Evolutionary conservation across 2,329 filamentous ascomycete genomes (phyloP).

Genomic region (Xylaria sp.): DNA sequence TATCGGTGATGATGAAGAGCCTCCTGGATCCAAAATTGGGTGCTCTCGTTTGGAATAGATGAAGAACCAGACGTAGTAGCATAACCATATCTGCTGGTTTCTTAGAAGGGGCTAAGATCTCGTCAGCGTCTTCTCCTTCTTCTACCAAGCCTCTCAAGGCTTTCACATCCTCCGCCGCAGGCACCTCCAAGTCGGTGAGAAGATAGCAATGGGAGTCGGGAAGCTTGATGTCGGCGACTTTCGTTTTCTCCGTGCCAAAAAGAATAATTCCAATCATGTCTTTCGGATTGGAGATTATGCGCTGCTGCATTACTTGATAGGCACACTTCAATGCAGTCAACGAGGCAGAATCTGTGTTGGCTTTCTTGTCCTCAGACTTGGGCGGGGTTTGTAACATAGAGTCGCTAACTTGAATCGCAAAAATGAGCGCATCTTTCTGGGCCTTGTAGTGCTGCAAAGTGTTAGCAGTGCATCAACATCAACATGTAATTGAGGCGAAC

Average conservation of each 20-base stretch:
- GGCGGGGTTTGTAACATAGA: constrained; percentile 83
- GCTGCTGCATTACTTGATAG: constrained; percentile 95
- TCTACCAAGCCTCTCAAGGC: constrained; percentile 79
- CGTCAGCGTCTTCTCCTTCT: constrained; percentile 76
- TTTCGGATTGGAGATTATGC: constrained; percentile 94
- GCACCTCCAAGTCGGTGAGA: constrained; percentile 87
- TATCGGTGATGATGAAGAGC: constrained; percentile 95
- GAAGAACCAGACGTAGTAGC: constrained; percentile 92
- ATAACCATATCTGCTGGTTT: constrained; percentile 85
- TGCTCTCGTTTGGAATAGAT: constrained; percentile 94
- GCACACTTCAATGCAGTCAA: constrained; percentile 92
- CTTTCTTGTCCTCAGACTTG: constrained; percentile 75
- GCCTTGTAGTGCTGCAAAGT: constrained; percentile 80
- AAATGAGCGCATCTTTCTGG: constrained; percentile 97
- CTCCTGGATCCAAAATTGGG: constrained; percentile 93
- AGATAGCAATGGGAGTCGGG: constrained; percentile 93
- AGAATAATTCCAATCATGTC: constrained; percentile 97
- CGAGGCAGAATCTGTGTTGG: constrained; percentile 80
- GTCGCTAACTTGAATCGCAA: constrained; percentile 90
- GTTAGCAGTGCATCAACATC: constrained; percentile 23
- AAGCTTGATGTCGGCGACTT: constrained; percentile 62
- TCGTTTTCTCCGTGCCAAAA: constrained; percentile 76
- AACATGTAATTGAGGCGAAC: constrained; percentile 13
- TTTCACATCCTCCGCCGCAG: constrained; percentile 88
- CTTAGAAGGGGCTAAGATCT: constrained; percentile 75